These are phyloP conservation scores for Annona squamosa DNA, from an alignment of 164 flowering plant species.

Conservation along the genomic window DNA sequence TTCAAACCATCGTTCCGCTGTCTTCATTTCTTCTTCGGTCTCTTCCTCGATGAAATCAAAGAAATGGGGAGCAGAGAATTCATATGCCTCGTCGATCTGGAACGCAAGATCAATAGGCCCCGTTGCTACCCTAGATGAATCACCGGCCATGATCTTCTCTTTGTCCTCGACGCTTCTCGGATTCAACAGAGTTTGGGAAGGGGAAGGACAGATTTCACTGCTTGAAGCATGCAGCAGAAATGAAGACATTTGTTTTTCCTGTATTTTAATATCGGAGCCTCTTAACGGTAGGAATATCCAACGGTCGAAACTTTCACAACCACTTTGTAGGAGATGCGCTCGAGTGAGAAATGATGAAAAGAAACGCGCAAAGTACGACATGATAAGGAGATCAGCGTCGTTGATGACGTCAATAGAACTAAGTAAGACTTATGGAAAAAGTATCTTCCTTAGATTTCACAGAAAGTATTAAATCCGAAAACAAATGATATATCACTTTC, in stretches of 20 bases:
- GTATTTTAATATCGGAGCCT: background rate
- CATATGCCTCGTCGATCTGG: constrained; percentile 60
- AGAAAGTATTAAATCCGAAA: too few relatives aligned
- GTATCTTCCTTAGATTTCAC: too few relatives aligned
- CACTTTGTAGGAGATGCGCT: background rate
- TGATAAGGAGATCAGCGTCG: background rate
- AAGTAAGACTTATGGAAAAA: background rate
- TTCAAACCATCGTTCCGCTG: constrained; percentile 83
- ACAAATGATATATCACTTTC: too few relatives aligned
- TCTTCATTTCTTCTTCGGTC: constrained; percentile 43
- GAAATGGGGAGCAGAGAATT: constrained; percentile 75
- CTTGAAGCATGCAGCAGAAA: background rate
- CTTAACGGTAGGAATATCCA: constrained; percentile 18
- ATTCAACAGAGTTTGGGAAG: too few relatives aligned
- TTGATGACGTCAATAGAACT: background rate
- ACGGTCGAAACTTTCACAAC: constrained; percentile 24
- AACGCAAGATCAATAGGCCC: background rate
- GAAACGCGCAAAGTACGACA: background rate
- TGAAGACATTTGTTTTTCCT: too few relatives aligned
- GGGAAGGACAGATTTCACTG: background rate
- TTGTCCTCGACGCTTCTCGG: background rate
- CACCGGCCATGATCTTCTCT: background rate
- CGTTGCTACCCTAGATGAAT: background rate
- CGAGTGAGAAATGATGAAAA: background rate
- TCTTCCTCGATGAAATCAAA: constrained; percentile 69